These are phyloP conservation scores for Agaricus bisporus DNA, from an alignment of 768 basidiomycete species.

Conservation along the genomic window DNA sequence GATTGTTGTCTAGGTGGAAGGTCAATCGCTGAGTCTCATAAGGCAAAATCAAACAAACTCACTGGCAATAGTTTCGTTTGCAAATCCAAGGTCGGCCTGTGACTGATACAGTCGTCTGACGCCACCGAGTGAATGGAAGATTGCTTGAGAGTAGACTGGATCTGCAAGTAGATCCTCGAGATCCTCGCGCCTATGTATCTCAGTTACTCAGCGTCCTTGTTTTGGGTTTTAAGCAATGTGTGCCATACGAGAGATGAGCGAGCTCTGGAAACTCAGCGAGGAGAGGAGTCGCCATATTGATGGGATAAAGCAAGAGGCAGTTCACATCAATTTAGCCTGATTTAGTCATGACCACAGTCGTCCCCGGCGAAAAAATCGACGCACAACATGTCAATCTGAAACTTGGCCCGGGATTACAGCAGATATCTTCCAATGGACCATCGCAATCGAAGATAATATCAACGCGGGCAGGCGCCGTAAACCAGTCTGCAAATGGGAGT, in stretches of 20 bases:
- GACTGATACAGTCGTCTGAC: conserved; percentile 73
- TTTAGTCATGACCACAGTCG: conserved; percentile 40
- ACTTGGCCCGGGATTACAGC: conserved; percentile 78
- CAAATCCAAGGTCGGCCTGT: conserved; percentile 72
- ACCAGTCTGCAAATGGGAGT: conserved; percentile 65
- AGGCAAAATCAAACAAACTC: conserved; percentile 23
- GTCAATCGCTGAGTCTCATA: not conserved
- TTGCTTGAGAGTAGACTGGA: conserved; percentile 79
- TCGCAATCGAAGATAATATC: conserved; percentile 36
- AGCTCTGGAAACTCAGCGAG: conserved; percentile 69
- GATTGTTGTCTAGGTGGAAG: conserved; percentile 55
- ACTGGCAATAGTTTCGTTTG: conserved; percentile 88
- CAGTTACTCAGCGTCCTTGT: not conserved
- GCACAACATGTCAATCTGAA: conserved; percentile 77
- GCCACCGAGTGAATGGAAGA: conserved; percentile 71
- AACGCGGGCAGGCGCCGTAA: conserved; percentile 65
- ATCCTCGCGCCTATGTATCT: conserved; percentile 64
- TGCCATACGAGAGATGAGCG: conserved; percentile 54
- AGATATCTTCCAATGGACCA: conserved; percentile 25
- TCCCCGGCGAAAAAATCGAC: conserved; percentile 78
- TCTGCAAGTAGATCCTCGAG: conserved; percentile 86
- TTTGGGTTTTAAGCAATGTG: not conserved
- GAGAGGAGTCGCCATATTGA: conserved; percentile 37
- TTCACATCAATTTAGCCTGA: conserved; percentile 13
- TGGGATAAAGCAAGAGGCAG: conserved; percentile 1